phyloP scores from a whole-genome alignment of 2,329 filamentous ascomycete species.

The Fusarium anthophilum region DNA sequence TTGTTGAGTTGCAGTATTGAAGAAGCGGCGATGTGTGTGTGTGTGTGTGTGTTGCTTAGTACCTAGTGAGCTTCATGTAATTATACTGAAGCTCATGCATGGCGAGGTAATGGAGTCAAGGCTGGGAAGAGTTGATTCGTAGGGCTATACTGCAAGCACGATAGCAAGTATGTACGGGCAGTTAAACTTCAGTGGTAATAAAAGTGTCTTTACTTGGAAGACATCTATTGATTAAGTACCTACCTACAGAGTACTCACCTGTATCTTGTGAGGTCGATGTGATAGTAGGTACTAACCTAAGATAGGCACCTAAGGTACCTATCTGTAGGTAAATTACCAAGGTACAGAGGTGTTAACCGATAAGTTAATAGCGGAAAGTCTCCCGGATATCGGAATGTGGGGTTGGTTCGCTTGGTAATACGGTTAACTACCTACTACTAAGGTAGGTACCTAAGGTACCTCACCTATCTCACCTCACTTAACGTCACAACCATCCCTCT shows the following conservation, averaged over 20 bases:
- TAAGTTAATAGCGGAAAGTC: not conserved
- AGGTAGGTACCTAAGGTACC: not conserved
- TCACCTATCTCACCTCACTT: not conserved
- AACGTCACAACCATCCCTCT: not conserved
- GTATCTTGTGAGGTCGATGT: not conserved
- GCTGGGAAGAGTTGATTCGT: not conserved
- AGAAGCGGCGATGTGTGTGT: not conserved
- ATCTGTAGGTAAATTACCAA: no score
- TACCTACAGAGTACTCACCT: not conserved
- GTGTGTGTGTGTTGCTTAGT: not conserved
- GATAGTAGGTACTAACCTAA: not conserved
- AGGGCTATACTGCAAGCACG: not conserved
- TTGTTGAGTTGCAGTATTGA: not conserved
- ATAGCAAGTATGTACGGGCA: not conserved
- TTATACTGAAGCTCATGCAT: not conserved
- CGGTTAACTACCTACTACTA: not conserved
- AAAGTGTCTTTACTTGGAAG: not conserved
- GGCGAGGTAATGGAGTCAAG: not conserved
- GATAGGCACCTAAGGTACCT: not conserved
- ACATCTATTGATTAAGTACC: not conserved
- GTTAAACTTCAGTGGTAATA: not conserved
- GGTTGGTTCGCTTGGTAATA: not conserved
- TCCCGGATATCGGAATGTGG: constrained; percentile 3
- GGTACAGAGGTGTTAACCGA: not conserved
- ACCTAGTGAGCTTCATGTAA: not conserved